Base-by-base conservation (phyloP, 1,284 basidiomycete genomes). In the Boletus holoroseus region DNA sequence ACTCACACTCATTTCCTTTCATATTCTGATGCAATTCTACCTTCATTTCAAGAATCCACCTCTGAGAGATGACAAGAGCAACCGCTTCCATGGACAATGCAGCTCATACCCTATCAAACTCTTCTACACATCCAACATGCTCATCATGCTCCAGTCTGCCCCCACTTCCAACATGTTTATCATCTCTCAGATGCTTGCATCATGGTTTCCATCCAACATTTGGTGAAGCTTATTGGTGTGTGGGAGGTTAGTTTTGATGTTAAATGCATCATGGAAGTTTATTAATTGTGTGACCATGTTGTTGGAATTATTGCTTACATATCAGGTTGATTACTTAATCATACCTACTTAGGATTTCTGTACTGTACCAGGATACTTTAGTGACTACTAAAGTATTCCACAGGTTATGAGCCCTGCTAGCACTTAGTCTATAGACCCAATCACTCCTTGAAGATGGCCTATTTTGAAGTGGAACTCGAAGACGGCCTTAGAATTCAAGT, bases 71-170 rank as follows among this genome's bases (percentile, higher is more conserved):
- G n/a, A n/a, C 71, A 98, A 99, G 82, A 89, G 85, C 72, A 94
- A 93, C 78, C 83, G 85, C 58, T 94, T 94, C 86, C 83, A 94
- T 57, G 95, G 96, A 28, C 94, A 98, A 73, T 83, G 93, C 44
- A 94, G 91, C 42, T 83, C 84, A 32, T 99, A 96, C 78, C 95
- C 96, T 53, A 83, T 99, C 76, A 99, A 98, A 76, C 83, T 99
- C 40, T 99, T 99, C 77, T 99, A 99, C 76, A 98, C 95, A 22
- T 88, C 84, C 57, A 99, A 98, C 79, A 98, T 98, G 95, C 94
- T 95, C 57, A 99, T 99, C 78, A 99, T 99, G 95, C 83, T 99
- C 58, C 91, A 98, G 73, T 88, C 83, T 24, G 94, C 95, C 11
- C 77, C 98, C 54, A 94, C 93, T 8, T 89, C 85, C 56, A 97